Base-by-base conservation (phyloP, 2,329 filamentous ascomycete genomes). In the Diaporthe helianthi region DNA sequence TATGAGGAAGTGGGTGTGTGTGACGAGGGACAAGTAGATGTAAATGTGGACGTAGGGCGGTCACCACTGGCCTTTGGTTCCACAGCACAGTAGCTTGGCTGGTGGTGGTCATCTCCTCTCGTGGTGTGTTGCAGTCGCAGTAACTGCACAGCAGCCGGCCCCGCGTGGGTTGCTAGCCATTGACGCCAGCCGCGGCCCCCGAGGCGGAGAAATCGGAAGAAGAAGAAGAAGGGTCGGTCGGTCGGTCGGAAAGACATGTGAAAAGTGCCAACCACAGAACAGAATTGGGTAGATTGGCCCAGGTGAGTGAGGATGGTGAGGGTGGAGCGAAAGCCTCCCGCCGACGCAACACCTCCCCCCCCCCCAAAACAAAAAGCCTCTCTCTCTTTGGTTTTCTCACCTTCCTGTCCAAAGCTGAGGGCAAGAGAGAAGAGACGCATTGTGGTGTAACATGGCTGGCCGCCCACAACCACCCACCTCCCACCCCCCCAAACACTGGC, bases 111-210 rank as follows among this genome's bases (percentile, higher is more conserved):
- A 61, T 38, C 36, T 63, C 44, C 7, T 44, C 44, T 49, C 58
- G 58, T 36, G 58, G 58, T 63, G 58, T 36, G 58, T 63, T 49
- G 44, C 58, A 63, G 19, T 63, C 10, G 58, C 41, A 63, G 29
- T n/a, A n/a, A n/a, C n/a, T n/a, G n/a, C 36, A 38, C 36, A 38
- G 36, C 29, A 31, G 29, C 33, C 44, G 19, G n/a, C n/a, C n/a
- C 41, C 17, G 58, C 58, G 41, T 61, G 24, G 55, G 41, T 61
- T 26, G 26, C 17, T 44, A 36, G n/a, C n/a, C 8, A 41, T 63
- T 49, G 26, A 13, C 52, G 1, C 44, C 53, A 63, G 58, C 58
- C 58, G 58, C 58, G 58, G 58, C 58, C 58, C 22, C 58, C 58
- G 58, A 63, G 58, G 58, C 58, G 58, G 58, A 47, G 41, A 33